Percentiles rank a stretch among this genome's conserved stretches.
phyloP scores from a whole-genome alignment of 148 eudicot genomes.

The Beta vulgaris region DNA sequence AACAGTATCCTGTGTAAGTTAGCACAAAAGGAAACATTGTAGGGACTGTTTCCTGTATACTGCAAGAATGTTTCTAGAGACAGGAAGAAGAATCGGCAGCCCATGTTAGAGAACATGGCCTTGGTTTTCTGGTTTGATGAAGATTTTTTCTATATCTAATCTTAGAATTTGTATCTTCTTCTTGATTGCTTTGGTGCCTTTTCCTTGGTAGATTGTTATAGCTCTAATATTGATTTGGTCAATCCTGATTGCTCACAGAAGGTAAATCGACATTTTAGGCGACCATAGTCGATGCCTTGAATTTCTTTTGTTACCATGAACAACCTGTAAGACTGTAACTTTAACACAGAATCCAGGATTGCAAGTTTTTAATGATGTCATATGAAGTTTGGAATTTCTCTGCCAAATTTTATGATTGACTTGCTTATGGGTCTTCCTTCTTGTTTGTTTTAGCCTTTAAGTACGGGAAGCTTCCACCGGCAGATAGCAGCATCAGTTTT shows the following conservation, averaged over 20 bases:
- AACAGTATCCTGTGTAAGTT: background rate
- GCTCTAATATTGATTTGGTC: background rate
- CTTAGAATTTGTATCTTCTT: background rate
- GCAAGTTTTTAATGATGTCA: background rate
- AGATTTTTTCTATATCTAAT: background rate
- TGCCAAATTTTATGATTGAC: background rate
- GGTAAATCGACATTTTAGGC: background rate
- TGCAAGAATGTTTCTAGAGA: background rate
- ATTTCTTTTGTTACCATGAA: background rate
- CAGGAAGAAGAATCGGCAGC: background rate
- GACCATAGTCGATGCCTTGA: background rate
- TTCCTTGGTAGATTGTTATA: background rate
- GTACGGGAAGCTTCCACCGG: slow-evolving; percentile 51
- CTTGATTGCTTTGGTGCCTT: background rate
- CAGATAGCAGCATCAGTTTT: slow-evolving; percentile 52
- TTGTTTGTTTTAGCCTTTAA: slow-evolving; percentile 43
- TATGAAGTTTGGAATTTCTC: background rate
- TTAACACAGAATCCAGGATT: background rate
- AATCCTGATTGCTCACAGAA: background rate
- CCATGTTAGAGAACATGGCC: background rate
- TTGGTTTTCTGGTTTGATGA: background rate
- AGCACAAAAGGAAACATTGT: background rate
- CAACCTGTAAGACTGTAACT: background rate
- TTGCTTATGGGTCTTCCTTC: background rate
- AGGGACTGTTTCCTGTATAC: background rate